A percentile compares a stretch with the other conserved stretches of the same genome.
Conservation (phyloP, 1,284 basidiomycete genomes). For the Ustilago hordei region DNA sequence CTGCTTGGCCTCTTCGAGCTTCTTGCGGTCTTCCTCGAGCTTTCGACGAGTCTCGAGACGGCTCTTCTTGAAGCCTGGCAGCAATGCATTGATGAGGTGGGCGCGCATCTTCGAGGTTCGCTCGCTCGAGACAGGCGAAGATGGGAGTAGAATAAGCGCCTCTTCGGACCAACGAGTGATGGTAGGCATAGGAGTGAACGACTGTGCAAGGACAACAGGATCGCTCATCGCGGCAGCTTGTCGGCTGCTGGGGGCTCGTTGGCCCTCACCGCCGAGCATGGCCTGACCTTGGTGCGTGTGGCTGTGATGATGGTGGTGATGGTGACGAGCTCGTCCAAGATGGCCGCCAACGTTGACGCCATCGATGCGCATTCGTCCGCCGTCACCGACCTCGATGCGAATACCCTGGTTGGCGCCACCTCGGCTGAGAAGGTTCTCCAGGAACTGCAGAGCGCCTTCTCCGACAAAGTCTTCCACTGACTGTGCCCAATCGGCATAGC, state of each 20-base stretch:
- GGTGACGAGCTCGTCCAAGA: constrained; percentile 19
- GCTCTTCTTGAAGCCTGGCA: constrained; percentile 74
- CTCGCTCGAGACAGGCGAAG: constrained; percentile 77
- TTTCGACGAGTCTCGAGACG: constrained; percentile 36
- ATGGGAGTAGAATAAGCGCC: constrained; percentile 78
- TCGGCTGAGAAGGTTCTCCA: constrained; percentile 78
- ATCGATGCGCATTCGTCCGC: constrained; percentile 59
- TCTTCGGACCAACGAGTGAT: constrained; percentile 92
- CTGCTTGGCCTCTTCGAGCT: constrained; percentile 68
- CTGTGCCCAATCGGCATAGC: constrained; percentile 72
- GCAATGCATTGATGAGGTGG: constrained; percentile 81
- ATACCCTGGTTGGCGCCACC: constrained; percentile 52
- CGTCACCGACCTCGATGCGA: constrained; percentile 59
- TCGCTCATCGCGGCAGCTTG: constrained; percentile 44
- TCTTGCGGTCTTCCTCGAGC: constrained; percentile 71
- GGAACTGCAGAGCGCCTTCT: constrained; percentile 82
- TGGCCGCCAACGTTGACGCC: constrained; percentile 37
- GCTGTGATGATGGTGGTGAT: constrained; percentile 37
- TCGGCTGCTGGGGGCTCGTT: constrained; percentile 28
- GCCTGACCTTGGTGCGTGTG: constrained; percentile 39
- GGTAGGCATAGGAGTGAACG: constrained; percentile 79
- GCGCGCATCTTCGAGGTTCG: constrained; percentile 79
- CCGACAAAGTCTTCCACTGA: constrained; percentile 86
- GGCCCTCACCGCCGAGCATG: constrained; percentile 29
- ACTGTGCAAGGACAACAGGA: constrained; percentile 65